Evolutionary conservation across 208 protist species (phyloP).

Genomic region (Acanthamoeba sp.): DNA sequence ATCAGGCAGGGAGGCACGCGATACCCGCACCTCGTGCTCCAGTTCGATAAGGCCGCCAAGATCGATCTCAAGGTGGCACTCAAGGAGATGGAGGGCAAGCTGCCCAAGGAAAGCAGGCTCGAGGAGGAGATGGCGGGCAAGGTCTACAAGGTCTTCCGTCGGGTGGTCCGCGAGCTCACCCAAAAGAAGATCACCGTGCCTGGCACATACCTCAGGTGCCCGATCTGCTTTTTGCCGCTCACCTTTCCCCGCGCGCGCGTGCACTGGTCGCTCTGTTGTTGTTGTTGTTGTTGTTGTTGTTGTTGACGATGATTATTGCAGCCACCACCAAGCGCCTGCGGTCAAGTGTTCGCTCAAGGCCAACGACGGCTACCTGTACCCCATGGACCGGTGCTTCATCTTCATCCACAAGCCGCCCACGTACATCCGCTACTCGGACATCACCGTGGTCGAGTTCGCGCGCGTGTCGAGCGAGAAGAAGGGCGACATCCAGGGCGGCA

Average conservation of each 20-base stretch:
- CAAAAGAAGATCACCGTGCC: slow-evolving; percentile 76
- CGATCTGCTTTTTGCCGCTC: neutral
- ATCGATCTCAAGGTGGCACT: slow-evolving; percentile 77
- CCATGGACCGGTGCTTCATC: slow-evolving; percentile 84
- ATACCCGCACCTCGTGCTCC: slow-evolving; percentile 84
- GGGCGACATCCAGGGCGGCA: slow-evolving; percentile 24
- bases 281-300: too few species aligned
- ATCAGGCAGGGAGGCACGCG: slow-evolving; percentile 84
- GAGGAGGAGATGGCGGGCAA: slow-evolving; percentile 76
- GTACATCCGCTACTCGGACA: slow-evolving; percentile 80
- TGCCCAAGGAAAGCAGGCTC: slow-evolving; percentile 71
- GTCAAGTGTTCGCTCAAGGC: slow-evolving; percentile 85
- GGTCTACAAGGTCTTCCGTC: slow-evolving; percentile 65
- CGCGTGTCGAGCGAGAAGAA: slow-evolving; percentile 68
- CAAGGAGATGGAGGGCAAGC: slow-evolving; percentile 72
- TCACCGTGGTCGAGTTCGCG: slow-evolving; percentile 82
- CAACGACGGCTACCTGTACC: slow-evolving; percentile 86
- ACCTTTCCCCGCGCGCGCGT: too few species aligned
- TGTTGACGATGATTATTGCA: too few species aligned
- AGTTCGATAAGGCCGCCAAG: slow-evolving; percentile 71
- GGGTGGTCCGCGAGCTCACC: slow-evolving; percentile 72
- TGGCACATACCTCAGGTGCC: slow-evolving; percentile 50
- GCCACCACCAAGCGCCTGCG: neutral
- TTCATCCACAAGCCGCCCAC: slow-evolving; percentile 88
- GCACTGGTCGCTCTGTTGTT: too few species aligned